Conservation (phyloP, 179 eudicot genomes). For the Beta lomatogona region DNA sequence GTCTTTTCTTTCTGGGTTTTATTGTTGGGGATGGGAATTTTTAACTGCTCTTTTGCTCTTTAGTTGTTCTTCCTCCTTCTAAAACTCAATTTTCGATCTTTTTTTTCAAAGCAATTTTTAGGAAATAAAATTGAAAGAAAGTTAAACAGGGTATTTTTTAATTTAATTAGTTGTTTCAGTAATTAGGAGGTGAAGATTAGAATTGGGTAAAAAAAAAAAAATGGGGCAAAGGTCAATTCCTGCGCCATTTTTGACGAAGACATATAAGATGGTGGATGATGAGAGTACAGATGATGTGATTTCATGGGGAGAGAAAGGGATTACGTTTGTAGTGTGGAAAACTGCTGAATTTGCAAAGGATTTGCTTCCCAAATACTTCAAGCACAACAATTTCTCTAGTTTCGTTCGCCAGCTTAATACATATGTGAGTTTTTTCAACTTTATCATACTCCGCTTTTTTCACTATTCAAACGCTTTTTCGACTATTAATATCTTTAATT, state of each 20-base stretch:
- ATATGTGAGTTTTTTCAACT: conserved; percentile 53
- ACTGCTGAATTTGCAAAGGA: conserved; percentile 85
- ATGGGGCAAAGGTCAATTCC: conserved; percentile 82
- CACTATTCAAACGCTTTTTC: no score
- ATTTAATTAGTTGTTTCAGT: no score
- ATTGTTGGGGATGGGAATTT: conserved; percentile 97
- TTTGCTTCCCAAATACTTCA: conserved; percentile 78
- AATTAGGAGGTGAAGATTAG: not conserved
- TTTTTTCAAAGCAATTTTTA: no score
- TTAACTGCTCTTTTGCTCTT: conserved; percentile 91
- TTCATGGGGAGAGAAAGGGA: conserved; percentile 78
- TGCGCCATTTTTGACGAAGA: conserved; percentile 91
- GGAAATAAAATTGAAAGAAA: no score
- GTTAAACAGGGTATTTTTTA: not conserved
- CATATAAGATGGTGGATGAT: conserved; percentile 82
- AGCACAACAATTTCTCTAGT: conserved; percentile 96
- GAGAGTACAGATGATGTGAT: conserved; percentile 60
- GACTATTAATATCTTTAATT: no score
- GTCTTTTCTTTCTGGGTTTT: conserved; percentile 74
- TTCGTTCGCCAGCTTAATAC: conserved; percentile 97
- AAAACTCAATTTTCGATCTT: not conserved
- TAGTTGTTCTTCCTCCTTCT: conserved; percentile 39
- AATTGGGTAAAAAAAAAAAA: conserved; percentile 11
- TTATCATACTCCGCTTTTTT: not conserved
- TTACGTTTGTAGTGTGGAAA: conserved; percentile 84